Base-by-base conservation (phyloP, 495 filamentous ascomycete genomes). In the Penicillium maclennaniae region DNA sequence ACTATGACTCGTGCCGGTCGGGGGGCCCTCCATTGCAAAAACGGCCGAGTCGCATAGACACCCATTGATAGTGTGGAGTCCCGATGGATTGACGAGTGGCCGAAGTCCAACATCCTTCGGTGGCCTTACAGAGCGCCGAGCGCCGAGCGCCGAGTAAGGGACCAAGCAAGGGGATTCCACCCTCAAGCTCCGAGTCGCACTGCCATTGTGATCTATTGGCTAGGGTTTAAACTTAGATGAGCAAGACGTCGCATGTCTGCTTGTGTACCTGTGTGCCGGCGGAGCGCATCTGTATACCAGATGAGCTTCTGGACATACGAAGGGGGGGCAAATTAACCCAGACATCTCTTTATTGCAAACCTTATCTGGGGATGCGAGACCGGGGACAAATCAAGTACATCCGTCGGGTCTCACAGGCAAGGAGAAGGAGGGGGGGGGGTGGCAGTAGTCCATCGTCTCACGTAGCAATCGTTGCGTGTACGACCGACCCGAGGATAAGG, bases 1-100 rank as follows among this genome's bases (percentile, higher is more conserved):
- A 43, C 36, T 43, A 49, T 55, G 16, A 26, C 27, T 45, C 31
- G 39, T 42, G 36, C 43, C 25, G 43, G 45, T 47, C 47, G 45
- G 45, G 47, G 42, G 40, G 44, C 26, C 23, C 28, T 45, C 16
- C 28, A 43, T 17, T 59, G 47, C 26, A 43, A 46, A 62, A 65
- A 65, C 62, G 59, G 59, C 46, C 51, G 54, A 62, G 51, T 62
- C 56, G 56, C 59, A 65, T 62, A 39, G 20, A 54, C 14, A 20
- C 41, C 28, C 34, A 52, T 53, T 23, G 27, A 45, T 44, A 40
- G 10, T 45, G 34, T 44, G 43, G 40, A 48, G 43, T 21, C 27
- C 26, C 5, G 20, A 26, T 21, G 2, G 15, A 40, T 43, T 36
- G 19, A 41, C 43, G 41, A 59, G 47, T 59, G 53, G 55, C 53